Conservation (phyloP, 164 flowering plant genomes). For the Houttuynia cordata region DNA sequence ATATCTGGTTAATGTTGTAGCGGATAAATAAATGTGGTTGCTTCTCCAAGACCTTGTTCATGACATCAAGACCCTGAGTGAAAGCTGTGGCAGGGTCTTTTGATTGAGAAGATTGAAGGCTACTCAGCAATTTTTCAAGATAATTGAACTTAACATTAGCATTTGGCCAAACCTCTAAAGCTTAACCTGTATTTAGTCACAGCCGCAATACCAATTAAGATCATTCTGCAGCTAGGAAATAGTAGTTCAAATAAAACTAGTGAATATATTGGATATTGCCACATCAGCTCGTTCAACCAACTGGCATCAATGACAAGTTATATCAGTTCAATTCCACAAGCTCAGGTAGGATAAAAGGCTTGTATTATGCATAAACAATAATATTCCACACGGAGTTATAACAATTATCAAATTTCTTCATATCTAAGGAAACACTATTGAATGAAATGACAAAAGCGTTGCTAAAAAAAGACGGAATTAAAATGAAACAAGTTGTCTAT, state of each 20-base stretch:
- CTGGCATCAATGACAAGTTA: too few species aligned
- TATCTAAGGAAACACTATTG: too few species aligned
- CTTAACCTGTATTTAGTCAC: conserved; percentile 54
- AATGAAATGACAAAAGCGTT: too few species aligned
- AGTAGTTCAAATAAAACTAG: background rate
- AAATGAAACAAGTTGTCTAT: too few species aligned
- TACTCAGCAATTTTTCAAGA: conserved; percentile 85
- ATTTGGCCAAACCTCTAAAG: conserved; percentile 98
- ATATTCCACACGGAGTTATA: too few species aligned
- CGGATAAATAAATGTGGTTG: conserved; percentile 92
- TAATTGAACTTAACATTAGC: conserved; percentile 98
- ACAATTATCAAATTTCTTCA: too few species aligned
- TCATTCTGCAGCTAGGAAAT: background rate
- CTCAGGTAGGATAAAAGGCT: too few species aligned
- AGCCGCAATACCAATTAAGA: background rate
- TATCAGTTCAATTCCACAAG: too few species aligned
- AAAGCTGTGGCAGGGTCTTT: conserved; percentile 98
- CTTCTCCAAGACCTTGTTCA: conserved; percentile 97
- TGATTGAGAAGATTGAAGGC: conserved; percentile 82
- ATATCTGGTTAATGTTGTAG: conserved; percentile 88
- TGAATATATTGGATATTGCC: background rate
- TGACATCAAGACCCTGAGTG: conserved; percentile 96
- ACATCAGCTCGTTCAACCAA: too few species aligned
- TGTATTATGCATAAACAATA: too few species aligned
- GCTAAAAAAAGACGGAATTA: too few species aligned